A percentile compares a stretch with the other conserved stretches of the same genome.
These are phyloP conservation scores for Colletotrichum karsti DNA, from an alignment of 2,329 filamentous ascomycete genomes.

Conservation along the genomic window DNA sequence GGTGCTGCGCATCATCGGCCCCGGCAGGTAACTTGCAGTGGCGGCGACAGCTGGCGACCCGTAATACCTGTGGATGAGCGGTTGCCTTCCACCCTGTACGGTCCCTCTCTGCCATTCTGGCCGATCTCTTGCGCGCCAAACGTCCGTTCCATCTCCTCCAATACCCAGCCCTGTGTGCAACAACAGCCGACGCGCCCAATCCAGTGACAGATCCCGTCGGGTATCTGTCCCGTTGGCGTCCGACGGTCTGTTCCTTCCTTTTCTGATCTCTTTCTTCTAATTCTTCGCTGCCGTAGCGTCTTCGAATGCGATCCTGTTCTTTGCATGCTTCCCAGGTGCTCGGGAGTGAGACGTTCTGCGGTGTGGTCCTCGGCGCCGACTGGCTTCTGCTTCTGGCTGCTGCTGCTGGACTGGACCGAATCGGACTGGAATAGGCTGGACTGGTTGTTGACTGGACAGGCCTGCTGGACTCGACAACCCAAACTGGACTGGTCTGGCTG, in stretches of 20 bases:
- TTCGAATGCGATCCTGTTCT: slow-evolving; percentile 4
- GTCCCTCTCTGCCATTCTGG: background rate
- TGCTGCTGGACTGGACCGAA: slow-evolving; percentile 6
- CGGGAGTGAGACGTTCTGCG: slow-evolving; percentile 17
- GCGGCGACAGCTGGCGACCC: slow-evolving; percentile 23
- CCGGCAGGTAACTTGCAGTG: background rate
- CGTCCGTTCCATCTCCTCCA: background rate
- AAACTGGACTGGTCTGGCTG: background rate
- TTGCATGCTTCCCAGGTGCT: slow-evolving; percentile 2
- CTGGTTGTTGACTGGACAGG: background rate
- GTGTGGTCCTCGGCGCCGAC: slow-evolving; percentile 13
- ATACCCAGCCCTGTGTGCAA: slow-evolving; percentile 18
- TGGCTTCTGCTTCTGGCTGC: background rate
- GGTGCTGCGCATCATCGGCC: background rate
- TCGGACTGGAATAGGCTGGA: background rate
- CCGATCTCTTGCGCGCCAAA: slow-evolving; percentile 4
- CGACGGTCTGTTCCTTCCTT: background rate
- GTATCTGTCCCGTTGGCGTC: background rate
- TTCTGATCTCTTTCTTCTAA: background rate
- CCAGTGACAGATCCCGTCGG: slow-evolving; percentile 1
- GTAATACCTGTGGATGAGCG: slow-evolving; percentile 14
- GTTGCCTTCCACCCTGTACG: background rate
- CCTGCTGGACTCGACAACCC: background rate
- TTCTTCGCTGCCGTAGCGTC: background rate
- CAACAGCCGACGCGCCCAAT: slow-evolving; percentile 2